Evolutionary conservation across 257 asterid genomes (phyloP).

Genomic region (Pogostemon cablin): DNA sequence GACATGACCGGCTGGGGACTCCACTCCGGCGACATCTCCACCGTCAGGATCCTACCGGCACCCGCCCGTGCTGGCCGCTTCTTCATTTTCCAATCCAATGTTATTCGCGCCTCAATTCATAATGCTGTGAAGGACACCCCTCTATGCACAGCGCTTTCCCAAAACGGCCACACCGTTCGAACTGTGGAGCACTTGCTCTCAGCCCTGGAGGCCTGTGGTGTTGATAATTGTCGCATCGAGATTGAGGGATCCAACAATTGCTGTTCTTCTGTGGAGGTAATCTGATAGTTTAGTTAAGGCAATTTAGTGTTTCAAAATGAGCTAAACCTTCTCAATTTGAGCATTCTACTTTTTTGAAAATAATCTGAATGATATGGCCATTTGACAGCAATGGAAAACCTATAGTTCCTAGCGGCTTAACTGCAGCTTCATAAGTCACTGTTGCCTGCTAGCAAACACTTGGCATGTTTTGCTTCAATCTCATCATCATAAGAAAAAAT

Average conservation of each 20-base stretch:
- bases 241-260: conserved; percentile 47
- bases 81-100: conserved; percentile 57
- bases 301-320: background rate
- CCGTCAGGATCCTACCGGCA: conserved; percentile 68
- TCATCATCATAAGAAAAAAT: background rate
- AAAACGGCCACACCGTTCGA: conserved; percentile 60
- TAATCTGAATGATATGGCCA: background rate
- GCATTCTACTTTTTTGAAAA: background rate
- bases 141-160: conserved; percentile 74
- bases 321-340: background rate
- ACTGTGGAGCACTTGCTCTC: conserved; percentile 96
- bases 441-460: background rate
- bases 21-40: conserved; percentile 76
- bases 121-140: conserved; percentile 58
- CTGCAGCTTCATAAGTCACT: background rate
- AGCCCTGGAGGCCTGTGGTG: conserved; percentile 85
- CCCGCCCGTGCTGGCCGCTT: conserved; percentile 69
- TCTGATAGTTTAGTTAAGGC: conserved; percentile 8
- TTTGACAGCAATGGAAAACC: background rate
- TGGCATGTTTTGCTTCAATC: background rate
- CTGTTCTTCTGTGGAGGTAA: conserved; percentile 68
- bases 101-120: conserved; percentile 68
- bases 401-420: background rate
- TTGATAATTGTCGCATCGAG: conserved; percentile 84
- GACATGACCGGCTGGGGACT: conserved; percentile 77